Base-by-base conservation (phyloP, 2,329 filamentous ascomycete genomes). In the Hysterium pulicare region DNA sequence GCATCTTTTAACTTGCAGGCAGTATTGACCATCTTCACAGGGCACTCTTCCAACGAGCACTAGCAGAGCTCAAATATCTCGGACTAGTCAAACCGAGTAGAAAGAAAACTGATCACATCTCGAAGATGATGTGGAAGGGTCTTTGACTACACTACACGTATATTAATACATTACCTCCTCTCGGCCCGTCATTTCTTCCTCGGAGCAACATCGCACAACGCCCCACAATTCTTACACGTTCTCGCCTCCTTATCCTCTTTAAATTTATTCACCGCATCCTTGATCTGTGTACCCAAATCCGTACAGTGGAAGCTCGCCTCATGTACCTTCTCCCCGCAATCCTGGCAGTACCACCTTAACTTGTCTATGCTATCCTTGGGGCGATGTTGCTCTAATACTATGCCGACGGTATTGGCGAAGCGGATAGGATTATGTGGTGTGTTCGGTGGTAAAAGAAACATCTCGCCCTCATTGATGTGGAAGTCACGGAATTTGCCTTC, bases 371-470 rank as follows among this genome's bases (percentile, higher is more conserved):
- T 82, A 4, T 69, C 81, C 30, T 76, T 71, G 0, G 87, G 87
- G 9, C 93, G 76, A 31, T 81, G 80, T 74, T 95, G 88, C 75
- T 97, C 91, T 45, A 97, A 75, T 24, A 97, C 91, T 38, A 97
- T 76, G 23, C 91, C 91, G n/a, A 97, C 89, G 0, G 91, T 96
- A 70, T 95, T 76, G 59, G 86, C 86, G 70, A 96, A 97, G 45
- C 91, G 82, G 24, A 97, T 88, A 0, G 93, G 91, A 68, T 95
- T 96, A 71, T 97, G 91, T 20, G 91, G 91, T n/a, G 86, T 93
- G 68, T 95, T 90, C n/a, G 84, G 79, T 0, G 91, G 91, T 1
- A 98, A 79, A 4, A 97, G 75, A 68, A 95, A 97, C 79, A 97
- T 86, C 54, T 93, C 90, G 50, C 91, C 91, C 71, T 97, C 89